Percentiles rank a stretch among this genome's conserved stretches.
phyloP scores from a whole-genome alignment of 805 yeast genomes.

The Schizosaccharomyces octosporus region DNA sequence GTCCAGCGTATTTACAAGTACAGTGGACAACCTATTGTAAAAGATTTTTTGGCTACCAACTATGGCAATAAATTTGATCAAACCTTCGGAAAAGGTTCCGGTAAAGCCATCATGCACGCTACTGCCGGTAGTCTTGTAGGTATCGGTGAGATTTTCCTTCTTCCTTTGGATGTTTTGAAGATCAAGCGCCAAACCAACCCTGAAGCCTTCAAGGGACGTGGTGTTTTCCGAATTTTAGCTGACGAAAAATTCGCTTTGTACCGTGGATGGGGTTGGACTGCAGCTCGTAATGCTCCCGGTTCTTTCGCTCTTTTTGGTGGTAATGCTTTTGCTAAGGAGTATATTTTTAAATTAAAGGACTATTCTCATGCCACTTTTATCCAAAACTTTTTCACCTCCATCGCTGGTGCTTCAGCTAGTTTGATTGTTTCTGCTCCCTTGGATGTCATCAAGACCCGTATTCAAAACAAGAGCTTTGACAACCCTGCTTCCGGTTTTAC shows the following conservation, averaged over 20 bases:
- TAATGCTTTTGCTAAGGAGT: conserved; percentile 95
- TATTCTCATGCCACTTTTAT: conserved; percentile 81
- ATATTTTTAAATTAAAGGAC: conserved; percentile 63
- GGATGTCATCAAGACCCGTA: conserved; percentile 94
- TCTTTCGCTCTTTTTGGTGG: conserved; percentile 95
- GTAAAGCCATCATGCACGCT: conserved; percentile 91
- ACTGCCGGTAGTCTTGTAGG: conserved; percentile 90
- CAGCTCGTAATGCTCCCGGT: conserved; percentile 98
- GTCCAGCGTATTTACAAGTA: conserved; percentile 94
- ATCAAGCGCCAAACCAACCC: conserved; percentile 99
- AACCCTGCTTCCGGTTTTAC: conserved; percentile 85
- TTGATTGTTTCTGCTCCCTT: conserved; percentile 91
- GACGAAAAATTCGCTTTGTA: conserved; percentile 89
- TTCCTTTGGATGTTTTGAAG: conserved; percentile 89
- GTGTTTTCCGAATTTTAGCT: conserved; percentile 55
- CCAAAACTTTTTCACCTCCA: conserved; percentile 84
- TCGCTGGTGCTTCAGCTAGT: conserved; percentile 90
- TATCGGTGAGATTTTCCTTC: conserved; percentile 84
- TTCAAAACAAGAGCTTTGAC: conserved; percentile 87
- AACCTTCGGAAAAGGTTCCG: conserved; percentile 74
- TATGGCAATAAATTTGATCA: conserved; percentile 46
- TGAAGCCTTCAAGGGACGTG: conserved; percentile 97
- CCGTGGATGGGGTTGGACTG: conserved; percentile 99
- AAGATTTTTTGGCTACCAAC: conserved; percentile 63
- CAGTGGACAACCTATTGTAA: conserved; percentile 95